Base-by-base conservation (phyloP, 768 basidiomycete genomes). In the Leccinum sublutescens region DNA sequence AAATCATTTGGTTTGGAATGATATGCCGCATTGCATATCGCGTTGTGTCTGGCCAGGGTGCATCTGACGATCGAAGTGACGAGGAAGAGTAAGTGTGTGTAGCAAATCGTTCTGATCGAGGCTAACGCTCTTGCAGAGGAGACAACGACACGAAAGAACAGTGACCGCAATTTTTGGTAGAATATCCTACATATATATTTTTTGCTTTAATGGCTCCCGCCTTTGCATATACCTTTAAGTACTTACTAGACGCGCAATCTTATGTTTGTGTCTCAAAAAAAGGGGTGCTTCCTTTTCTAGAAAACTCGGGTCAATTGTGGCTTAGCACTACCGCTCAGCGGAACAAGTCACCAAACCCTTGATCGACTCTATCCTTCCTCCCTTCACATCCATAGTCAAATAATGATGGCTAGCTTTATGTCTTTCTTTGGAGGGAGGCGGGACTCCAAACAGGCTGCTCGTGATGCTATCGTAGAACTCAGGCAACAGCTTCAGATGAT, bases 401-500 rank as follows among this genome's bases (percentile, higher is more conserved):
- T 45, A 56, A 89, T 87, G 85, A 88, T 90, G 87, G 79, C 86
- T 15, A 78, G 85, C 36, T 77, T 91, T 57, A 91, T 97, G 87
- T 89, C 86, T 72, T 96, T 90, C 79, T 94, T 99, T 74, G 89
- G 88, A 12, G 87, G 89, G 52, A 83, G 86, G 63, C 84, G 86
- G 66, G 90, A 95, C 70, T 82, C 92, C 23, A 92, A 91, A 75
- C 86, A 89, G 76, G 79, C 87, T 27, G 88, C 96, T 49, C 83
- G 93, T 63, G 93, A 97, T 72, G 93, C 97, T 51, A 99, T 99
- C 74, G 90, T 98, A 60, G 83, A 82, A 49, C 80, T 99, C 66
- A 86, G 96, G 69, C 89, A 96, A 77, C 95, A 98, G 74, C 83
- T 98, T 62, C 85, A 93, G 76, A 90, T 96, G 87, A 86, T 98